Percentiles rank a stretch among this genome's conserved stretches.
These are phyloP conservation scores for Daldinia caldariorum DNA, from an alignment of 495 filamentous ascomycete genomes.

Conservation along the genomic window DNA sequence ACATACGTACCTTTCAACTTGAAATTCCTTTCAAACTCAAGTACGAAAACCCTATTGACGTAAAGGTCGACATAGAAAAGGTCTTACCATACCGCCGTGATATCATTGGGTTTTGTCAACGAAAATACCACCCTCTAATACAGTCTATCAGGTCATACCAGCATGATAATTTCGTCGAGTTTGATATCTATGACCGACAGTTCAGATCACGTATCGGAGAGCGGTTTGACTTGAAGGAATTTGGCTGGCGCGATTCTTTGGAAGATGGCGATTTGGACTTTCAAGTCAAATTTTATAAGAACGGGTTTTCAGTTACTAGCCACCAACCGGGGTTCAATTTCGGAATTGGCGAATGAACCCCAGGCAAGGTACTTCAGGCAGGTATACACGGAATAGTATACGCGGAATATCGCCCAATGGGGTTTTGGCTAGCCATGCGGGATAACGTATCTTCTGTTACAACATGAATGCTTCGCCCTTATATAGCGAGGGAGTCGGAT, in stretches of 20 bases:
- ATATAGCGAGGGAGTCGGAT: background rate
- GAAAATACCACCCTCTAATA: background rate
- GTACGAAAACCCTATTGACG: background rate
- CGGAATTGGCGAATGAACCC: background rate
- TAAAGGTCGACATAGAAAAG: constrained; percentile 21
- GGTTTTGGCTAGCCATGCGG: background rate
- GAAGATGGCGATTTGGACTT: constrained; percentile 30
- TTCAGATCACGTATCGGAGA: constrained; percentile 21
- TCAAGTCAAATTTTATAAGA: constrained; percentile 15
- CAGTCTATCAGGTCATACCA: background rate
- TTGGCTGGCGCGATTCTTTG: constrained; percentile 15
- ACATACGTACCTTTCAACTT: constrained; percentile 26
- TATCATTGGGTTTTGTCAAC: constrained; percentile 31
- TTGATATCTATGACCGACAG: constrained; percentile 37
- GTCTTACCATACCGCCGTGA: constrained; percentile 34
- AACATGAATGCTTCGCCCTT: background rate
- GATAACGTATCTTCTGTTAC: background rate
- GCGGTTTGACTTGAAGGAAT: constrained; percentile 2
- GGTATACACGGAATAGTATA: background rate
- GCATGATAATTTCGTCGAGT: constrained; percentile 27
- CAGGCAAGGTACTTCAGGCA: background rate
- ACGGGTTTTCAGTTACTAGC: constrained; percentile 14
- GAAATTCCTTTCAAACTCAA: background rate
- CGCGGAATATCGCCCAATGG: background rate
- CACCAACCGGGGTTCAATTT: constrained; percentile 30